Conservation (phyloP, 371 early-diverging fungal genomes). For the Mucor circinelloides region DNA sequence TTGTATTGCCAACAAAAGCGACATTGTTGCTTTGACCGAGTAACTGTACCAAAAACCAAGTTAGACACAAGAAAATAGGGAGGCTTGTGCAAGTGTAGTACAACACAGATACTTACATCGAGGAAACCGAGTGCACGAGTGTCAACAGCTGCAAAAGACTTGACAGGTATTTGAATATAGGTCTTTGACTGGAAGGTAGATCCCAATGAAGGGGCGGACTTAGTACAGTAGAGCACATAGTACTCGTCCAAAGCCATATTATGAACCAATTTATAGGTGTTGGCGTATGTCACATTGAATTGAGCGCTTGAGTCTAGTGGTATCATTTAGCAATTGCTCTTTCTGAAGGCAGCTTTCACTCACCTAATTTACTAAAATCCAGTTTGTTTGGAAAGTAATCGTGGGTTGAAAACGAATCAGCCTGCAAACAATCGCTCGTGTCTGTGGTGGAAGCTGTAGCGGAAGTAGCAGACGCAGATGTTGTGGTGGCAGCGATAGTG, state of each 20-base stretch:
- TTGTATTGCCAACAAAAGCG: slow-evolving; percentile 24
- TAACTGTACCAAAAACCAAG: slow-evolving; percentile 9
- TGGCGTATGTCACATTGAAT: slow-evolving; percentile 30
- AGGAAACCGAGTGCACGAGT: slow-evolving; percentile 31
- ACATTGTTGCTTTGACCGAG: slow-evolving; percentile 29
- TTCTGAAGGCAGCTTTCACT: not conserved
- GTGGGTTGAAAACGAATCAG: slow-evolving; percentile 19
- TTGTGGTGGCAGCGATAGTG: slow-evolving; percentile 2
- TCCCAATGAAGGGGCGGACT: slow-evolving; percentile 18
- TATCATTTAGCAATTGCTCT: not conserved
- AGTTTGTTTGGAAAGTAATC: slow-evolving; percentile 26
- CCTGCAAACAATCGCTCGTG: slow-evolving; percentile 19
- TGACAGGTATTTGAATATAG: slow-evolving; percentile 33
- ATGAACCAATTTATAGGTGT: slow-evolving; percentile 31
- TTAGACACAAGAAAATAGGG: not conserved
- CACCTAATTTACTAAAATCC: slow-evolving; percentile 14
- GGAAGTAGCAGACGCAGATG: not conserved
- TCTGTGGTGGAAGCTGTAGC: not conserved
- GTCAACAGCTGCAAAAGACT: slow-evolving; percentile 32
- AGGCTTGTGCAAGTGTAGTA: not conserved
- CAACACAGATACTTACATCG: slow-evolving; percentile 24
- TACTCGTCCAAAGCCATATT: slow-evolving; percentile 29
- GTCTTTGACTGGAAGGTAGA: slow-evolving; percentile 30
- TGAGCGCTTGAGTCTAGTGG: slow-evolving; percentile 8
- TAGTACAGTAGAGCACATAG: slow-evolving; percentile 36